Conservation (phyloP, 306 rosid species). For the Cucumis hystrix region DNA sequence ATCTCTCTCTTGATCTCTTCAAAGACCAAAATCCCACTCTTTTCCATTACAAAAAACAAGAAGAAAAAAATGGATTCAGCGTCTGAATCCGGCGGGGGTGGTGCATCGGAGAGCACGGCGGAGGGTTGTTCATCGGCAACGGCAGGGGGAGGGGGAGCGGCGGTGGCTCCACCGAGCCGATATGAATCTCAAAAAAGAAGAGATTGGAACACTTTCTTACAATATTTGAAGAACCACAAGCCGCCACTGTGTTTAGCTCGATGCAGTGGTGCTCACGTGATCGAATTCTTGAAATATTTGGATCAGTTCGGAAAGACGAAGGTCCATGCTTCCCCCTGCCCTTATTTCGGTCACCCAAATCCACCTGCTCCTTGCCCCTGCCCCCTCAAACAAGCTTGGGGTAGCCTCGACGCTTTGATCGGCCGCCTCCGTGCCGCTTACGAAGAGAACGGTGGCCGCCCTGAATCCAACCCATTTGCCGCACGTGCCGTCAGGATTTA, state of each 20-base stretch:
- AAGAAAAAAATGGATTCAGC: conserved; percentile 32
- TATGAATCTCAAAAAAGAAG: conserved; percentile 91
- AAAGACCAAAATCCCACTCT: background rate
- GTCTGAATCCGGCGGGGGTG: conserved; percentile 18
- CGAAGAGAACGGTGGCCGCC: conserved; percentile 85
- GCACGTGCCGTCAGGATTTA: conserved; percentile 73
- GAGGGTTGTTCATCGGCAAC: conserved; percentile 17
- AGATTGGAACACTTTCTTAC: conserved; percentile 95
- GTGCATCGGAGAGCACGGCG: background rate
- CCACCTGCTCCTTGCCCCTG: conserved; percentile 90
- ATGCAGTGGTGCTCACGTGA: conserved; percentile 98
- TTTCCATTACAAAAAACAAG: background rate
- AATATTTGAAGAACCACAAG: conserved; percentile 83
- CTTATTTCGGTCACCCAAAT: conserved; percentile 63
- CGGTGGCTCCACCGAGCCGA: conserved; percentile 60
- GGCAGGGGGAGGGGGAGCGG: conserved; percentile 1
- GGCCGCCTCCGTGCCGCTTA: conserved; percentile 93
- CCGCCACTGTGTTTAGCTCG: conserved; percentile 79
- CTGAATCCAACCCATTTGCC: conserved; percentile 83
- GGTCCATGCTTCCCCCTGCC: conserved; percentile 67
- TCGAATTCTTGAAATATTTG: conserved; percentile 75
- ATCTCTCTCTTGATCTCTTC: too few relatives aligned
- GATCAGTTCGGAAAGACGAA: conserved; percentile 95
- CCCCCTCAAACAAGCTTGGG: conserved; percentile 82
- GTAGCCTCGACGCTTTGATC: conserved; percentile 78